Evolutionary conservation across 176 grass and related monocot genomes (phyloP).

Genomic region (Triticum dicoccoides): DNA sequence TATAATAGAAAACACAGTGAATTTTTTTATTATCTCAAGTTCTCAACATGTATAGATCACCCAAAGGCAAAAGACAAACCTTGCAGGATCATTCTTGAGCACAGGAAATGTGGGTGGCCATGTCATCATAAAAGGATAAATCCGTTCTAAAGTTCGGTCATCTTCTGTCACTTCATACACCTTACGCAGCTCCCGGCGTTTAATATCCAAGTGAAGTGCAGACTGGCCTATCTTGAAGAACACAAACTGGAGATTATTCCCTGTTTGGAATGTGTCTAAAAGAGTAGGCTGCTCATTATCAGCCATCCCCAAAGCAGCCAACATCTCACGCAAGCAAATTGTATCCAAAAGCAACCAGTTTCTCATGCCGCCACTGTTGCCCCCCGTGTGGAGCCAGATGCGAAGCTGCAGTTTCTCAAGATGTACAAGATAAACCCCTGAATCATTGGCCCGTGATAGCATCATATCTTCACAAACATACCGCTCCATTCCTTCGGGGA

Average conservation of each 20-base stretch:
- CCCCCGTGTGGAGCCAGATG: neutral
- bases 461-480: neutral
- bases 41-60: neutral
- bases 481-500: neutral
- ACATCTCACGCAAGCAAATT: neutral
- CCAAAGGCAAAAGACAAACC: neutral
- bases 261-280: neutral
- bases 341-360: neutral
- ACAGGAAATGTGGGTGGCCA: neutral
- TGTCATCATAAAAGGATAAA: constrained; percentile 8
- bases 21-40: neutral
- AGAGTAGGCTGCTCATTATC: neutral
- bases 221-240: neutral
- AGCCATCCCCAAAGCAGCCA: neutral
- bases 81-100: neutral
- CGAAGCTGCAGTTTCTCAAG: neutral
- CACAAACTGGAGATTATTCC: neutral
- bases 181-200: neutral
- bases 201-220: neutral
- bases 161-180: neutral
- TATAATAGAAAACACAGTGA: neutral
- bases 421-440: neutral
- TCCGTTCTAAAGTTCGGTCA: neutral
- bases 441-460: neutral
- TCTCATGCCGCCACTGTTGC: neutral